A percentile compares a stretch with the other conserved stretches of the same genome.
phyloP scores from a whole-genome alignment of 306 rosid species.

The Lagenaria siceraria region DNA sequence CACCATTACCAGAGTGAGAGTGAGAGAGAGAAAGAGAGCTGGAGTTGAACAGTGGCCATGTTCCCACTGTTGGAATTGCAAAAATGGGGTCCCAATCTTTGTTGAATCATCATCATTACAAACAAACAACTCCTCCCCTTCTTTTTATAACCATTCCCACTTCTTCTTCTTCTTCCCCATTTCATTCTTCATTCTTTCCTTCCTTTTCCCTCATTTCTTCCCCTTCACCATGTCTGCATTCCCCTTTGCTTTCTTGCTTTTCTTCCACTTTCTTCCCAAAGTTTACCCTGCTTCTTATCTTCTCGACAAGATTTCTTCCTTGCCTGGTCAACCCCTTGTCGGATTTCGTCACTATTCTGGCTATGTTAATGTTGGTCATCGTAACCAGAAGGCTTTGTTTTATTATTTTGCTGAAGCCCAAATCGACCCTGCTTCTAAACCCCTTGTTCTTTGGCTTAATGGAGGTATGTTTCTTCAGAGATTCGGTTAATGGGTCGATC shows the following conservation, averaged over 20 bases:
- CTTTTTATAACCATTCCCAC: conserved; percentile 18
- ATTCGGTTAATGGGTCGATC: neutral
- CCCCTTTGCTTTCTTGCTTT: conserved; percentile 18
- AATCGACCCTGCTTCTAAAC: conserved; percentile 60
- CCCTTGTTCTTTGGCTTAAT: conserved; percentile 80
- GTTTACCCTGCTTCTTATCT: conserved; percentile 8
- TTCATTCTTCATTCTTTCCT: neutral
- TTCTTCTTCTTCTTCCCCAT: neutral
- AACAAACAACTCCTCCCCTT: conserved; percentile 6
- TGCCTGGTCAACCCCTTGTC: conserved; percentile 81
- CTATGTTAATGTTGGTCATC: conserved; percentile 52
- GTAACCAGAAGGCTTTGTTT: conserved; percentile 49
- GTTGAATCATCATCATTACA: conserved; percentile 19
- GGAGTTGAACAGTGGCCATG: neutral
- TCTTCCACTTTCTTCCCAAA: conserved; percentile 14
- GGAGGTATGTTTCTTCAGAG: conserved; percentile 19
- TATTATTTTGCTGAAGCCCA: conserved; percentile 80
- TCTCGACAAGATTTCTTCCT: conserved; percentile 32
- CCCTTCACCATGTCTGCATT: conserved; percentile 13
- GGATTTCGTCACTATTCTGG: conserved; percentile 67
- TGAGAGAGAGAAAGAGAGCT: neutral
- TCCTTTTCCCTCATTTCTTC: conserved; percentile 1
- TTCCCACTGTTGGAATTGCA: conserved; percentile 4
- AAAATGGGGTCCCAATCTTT: conserved; percentile 9
- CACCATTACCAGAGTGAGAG: neutral